Evolutionary conservation across 2,329 filamentous ascomycete genomes (phyloP).

Genomic region (Chaetomium strumarium): DNA sequence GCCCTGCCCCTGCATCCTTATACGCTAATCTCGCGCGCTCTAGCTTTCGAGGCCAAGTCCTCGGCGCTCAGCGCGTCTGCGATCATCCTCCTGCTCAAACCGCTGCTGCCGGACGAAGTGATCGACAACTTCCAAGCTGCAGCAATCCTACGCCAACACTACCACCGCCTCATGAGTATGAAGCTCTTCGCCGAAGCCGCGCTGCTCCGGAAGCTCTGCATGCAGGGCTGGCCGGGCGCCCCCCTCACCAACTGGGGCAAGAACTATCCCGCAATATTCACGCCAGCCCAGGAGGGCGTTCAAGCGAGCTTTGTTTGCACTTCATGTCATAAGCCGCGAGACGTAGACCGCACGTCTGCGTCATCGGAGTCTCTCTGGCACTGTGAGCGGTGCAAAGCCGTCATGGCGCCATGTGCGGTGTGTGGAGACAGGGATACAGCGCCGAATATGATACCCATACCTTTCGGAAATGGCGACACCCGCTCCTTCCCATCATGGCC

Average conservation of each 20-base stretch:
- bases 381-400: conserved; percentile 49
- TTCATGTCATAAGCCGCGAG: conserved; percentile 50
- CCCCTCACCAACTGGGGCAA: conserved; percentile 48
- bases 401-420: conserved; percentile 53
- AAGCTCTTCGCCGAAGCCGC: conserved; percentile 55
- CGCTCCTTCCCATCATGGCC: not conserved
- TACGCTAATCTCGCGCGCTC: conserved; percentile 45
- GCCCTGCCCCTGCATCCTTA: conserved; percentile 44
- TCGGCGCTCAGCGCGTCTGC: conserved; percentile 55
- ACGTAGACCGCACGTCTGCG: conserved; percentile 41
- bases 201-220: conserved; percentile 55
- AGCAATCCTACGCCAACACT: conserved; percentile 54
- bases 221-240: conserved; percentile 48
- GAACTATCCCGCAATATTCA: conserved; percentile 49
- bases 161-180: conserved; percentile 54
- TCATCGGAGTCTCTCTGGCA: conserved; percentile 46
- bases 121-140: conserved; percentile 52
- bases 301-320: conserved; percentile 50
- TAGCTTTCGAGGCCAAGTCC: conserved; percentile 50
- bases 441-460: conserved; percentile 30
- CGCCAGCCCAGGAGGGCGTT: conserved; percentile 48
- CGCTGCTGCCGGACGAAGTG: conserved; percentile 48
- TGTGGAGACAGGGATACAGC: conserved; percentile 49
- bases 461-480: not conserved
- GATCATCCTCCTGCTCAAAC: conserved; percentile 54